phyloP scores from a whole-genome alignment of 2,329 filamentous ascomycete genomes.

The Cladophialophora immunda region DNA sequence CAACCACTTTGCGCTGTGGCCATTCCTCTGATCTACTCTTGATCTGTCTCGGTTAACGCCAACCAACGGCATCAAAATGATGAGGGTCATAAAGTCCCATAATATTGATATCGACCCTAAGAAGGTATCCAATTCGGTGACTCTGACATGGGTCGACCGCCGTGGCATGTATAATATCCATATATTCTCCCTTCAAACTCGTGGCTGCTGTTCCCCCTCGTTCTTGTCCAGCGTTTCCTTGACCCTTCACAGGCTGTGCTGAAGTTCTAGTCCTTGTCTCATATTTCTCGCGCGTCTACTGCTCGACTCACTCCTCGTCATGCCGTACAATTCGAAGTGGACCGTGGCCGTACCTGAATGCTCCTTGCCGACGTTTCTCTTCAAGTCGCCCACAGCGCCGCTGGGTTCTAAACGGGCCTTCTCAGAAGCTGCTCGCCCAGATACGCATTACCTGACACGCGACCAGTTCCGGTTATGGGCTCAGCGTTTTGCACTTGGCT shows the following conservation, averaged over 20 bases:
- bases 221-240: neutral
- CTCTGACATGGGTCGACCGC: neutral
- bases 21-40: neutral
- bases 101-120: neutral
- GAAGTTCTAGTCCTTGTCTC: too few species aligned
- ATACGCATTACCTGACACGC: slow-evolving; percentile 69
- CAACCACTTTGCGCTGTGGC: neutral
- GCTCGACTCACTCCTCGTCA: slow-evolving; percentile 39
- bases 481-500: slow-evolving; percentile 72
- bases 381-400: slow-evolving; percentile 51
- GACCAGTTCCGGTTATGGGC: slow-evolving; percentile 69
- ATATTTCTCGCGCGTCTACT: neutral
- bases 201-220: neutral
- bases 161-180: neutral
- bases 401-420: slow-evolving; percentile 53
- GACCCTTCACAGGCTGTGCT: too few species aligned
- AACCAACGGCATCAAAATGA: neutral
- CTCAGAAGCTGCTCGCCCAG: slow-evolving; percentile 69
- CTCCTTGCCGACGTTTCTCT: slow-evolving; percentile 57
- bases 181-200: neutral
- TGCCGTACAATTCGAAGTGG: slow-evolving; percentile 59
- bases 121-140: neutral
- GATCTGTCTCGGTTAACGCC: neutral
- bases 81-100: neutral
- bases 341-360: slow-evolving; percentile 51